phyloP scores from a whole-genome alignment of 768 basidiomycete species.

The Leucocoprinus leucothites region DNA sequence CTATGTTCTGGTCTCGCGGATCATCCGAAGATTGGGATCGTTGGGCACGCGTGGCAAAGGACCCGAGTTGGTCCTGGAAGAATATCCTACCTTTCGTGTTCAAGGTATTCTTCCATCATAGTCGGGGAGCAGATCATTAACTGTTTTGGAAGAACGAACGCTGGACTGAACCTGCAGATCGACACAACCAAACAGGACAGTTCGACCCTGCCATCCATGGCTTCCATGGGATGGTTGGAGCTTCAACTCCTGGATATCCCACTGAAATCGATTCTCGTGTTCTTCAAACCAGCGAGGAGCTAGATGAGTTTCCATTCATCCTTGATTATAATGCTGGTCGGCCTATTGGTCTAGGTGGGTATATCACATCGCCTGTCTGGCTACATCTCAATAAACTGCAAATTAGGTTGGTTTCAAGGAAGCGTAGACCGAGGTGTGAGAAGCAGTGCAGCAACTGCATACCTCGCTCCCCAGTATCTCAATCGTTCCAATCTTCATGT shows the following conservation, averaged over 20 bases:
- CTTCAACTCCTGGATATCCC: slow-evolving; percentile 16
- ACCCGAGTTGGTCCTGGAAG: slow-evolving; percentile 42
- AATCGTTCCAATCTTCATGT: slow-evolving; percentile 23
- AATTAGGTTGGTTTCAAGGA: slow-evolving; percentile 20
- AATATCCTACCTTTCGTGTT: slow-evolving; percentile 24
- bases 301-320: slow-evolving; percentile 13
- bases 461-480: slow-evolving; percentile 19
- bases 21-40: slow-evolving; percentile 48
- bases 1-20: slow-evolving; percentile 28
- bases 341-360: slow-evolving; percentile 13
- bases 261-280: slow-evolving; percentile 19
- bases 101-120: slow-evolving; percentile 18
- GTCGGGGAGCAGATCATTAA: neutral
- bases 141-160: slow-evolving; percentile 12
- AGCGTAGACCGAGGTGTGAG: slow-evolving; percentile 18
- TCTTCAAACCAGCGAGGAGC: slow-evolving; percentile 16
- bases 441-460: slow-evolving; percentile 15
- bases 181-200: slow-evolving; percentile 18
- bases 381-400: neutral
- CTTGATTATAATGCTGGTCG: slow-evolving; percentile 5
- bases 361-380: neutral
- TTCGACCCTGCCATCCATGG: slow-evolving; percentile 18
- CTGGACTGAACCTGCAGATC: slow-evolving; percentile 16
- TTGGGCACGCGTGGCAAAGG: slow-evolving; percentile 42
- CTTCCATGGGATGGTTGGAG: slow-evolving; percentile 17